Base-by-base conservation (phyloP, 192 early-diverging fungal species). In the Podochytrium sp. region DNA sequence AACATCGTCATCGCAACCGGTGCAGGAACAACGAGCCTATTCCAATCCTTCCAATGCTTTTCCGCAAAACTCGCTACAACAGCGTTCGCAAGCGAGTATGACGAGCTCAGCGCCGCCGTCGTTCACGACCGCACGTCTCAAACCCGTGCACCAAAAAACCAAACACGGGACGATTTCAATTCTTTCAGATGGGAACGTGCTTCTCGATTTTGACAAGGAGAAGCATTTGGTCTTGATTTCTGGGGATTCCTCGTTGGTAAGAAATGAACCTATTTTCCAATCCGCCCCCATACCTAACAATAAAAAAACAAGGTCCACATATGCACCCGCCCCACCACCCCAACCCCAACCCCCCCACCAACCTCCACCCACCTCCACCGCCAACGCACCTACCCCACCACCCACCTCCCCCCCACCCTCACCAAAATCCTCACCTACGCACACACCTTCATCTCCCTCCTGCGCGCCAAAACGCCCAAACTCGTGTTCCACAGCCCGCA, bases 401-500 rank as follows among this genome's bases (percentile, higher is more conserved):
- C 59, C 18, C 7, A 20, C 6, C 16, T 69, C 16, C 47, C 66
- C 18, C 33, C 66, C 1, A 55, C 30, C 20, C 66, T 69, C 38
- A 55, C 33, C 27, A 69, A 69, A 69, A 30, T 69, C 5, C 29
- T 32, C 20, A 23, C 47, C 40, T 77, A 90, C 67, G 67, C 86
- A 32, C 37, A 74, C 53, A 32, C 81, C 32, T 88, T 90, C 70
- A 83, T 91, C 0, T 63, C 79, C 14, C 79, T 87, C 30, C 78
- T 93, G 0, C 76, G 82, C 3, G 76, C 81, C 1, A 89, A 90
- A 75, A 90, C 89, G 16, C 84, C 87, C n/a, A 53, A 90, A 52
- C 85, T 94, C 35, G 64, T 80, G 3, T 85, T 94, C 29, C 83
- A 78, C 59, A 91, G 91, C 10, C 88, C 92, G 20, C 92, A 93